These are phyloP conservation scores for Dactylella cylindrospora DNA, from an alignment of 2,329 filamentous ascomycete genomes.

Conservation along the genomic window DNA sequence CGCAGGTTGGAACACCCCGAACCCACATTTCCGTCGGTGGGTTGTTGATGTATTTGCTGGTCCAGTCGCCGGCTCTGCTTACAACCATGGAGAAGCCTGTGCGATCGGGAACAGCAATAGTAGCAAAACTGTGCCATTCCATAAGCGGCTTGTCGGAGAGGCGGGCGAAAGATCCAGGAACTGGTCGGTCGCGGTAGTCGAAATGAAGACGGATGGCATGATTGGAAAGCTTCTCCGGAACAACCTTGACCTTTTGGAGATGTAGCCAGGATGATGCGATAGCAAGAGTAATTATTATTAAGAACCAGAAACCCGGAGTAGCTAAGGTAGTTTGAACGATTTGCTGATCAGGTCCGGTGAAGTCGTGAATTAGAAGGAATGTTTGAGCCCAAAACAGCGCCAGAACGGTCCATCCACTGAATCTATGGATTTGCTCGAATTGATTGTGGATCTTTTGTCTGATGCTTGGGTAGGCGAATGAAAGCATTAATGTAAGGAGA, in stretches of 20 bases:
- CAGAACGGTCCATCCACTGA: slow-evolving; percentile 69
- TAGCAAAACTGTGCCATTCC: slow-evolving; percentile 77
- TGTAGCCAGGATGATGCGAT: slow-evolving; percentile 73
- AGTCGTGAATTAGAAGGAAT: slow-evolving; percentile 55
- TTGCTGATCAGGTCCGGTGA: slow-evolving; percentile 49
- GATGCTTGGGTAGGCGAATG: slow-evolving; percentile 65
- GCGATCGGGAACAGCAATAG: slow-evolving; percentile 63
- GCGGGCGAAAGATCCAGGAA: slow-evolving; percentile 61
- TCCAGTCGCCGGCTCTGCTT: slow-evolving; percentile 77
- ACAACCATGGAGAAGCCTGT: slow-evolving; percentile 68
- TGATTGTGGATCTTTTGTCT: slow-evolving; percentile 66
- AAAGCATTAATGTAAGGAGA: slow-evolving; percentile 63
- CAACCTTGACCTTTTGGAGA: slow-evolving; percentile 67
- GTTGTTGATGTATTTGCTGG: slow-evolving; percentile 62
- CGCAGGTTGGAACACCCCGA: slow-evolving; percentile 62
- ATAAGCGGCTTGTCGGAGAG: slow-evolving; percentile 65
- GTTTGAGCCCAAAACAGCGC: slow-evolving; percentile 66
- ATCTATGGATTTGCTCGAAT: slow-evolving; percentile 72
- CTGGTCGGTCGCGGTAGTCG: slow-evolving; percentile 61
- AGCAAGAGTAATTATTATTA: slow-evolving; percentile 64
- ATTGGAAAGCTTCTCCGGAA: slow-evolving; percentile 66
- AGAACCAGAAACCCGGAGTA: slow-evolving; percentile 67
- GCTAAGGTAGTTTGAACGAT: slow-evolving; percentile 51
- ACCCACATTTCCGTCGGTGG: slow-evolving; percentile 67
- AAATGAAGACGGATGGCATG: slow-evolving; percentile 74